Evolutionary conservation across 163 green algal species (phyloP), one percentile per base, ranked within the genome.

Genomic region (Coccomyxa subellipsoidea): DNA sequence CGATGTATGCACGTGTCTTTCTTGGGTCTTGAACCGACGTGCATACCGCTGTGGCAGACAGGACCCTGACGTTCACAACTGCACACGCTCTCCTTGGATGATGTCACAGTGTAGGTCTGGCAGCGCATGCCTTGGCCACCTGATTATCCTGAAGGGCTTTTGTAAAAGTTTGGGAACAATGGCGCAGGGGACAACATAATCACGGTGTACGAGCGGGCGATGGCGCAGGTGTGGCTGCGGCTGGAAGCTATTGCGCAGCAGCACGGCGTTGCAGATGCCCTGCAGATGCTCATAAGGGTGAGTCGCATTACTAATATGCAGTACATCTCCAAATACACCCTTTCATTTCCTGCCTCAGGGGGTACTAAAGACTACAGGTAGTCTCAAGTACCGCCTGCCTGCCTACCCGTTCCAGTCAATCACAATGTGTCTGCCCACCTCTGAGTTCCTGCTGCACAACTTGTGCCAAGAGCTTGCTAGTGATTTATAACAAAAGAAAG

Each of bases 181-280:
- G 1, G 66, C 66, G 36, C 37, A 59, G 73, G 73, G 1, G 73
- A 79, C 38, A 34, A 37, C 37, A 27, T 79, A 10, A 79, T 79
- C 73, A 59, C 36, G 10, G 38, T 79, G 23, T 79, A 79, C 37
- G 73, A 79, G 73, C 23, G 38, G 36, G 38, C 38, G 21, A 59
- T 79, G 73, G 73, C 73, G 38, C 36, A 79, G 37, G 73, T 79
- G 38, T 59, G 73, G 37, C 73, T 79, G 73, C 73, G 38, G 23
- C 36, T 79, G 38, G 73, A 79, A 37, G 73, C 12, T 9, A 34
- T 79, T 25, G 73, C 73, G 37, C 73, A 79, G 73, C 73, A 79
- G 73, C 36, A 79, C 29, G 73, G 73, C 36, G 73, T 79, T 31
- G 37, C 37, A 3, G 73, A 79, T 7, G 36, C 35, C 3, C 73